Conservation (phyloP, 768 basidiomycete species). For the Steccherinum ochraceum region DNA sequence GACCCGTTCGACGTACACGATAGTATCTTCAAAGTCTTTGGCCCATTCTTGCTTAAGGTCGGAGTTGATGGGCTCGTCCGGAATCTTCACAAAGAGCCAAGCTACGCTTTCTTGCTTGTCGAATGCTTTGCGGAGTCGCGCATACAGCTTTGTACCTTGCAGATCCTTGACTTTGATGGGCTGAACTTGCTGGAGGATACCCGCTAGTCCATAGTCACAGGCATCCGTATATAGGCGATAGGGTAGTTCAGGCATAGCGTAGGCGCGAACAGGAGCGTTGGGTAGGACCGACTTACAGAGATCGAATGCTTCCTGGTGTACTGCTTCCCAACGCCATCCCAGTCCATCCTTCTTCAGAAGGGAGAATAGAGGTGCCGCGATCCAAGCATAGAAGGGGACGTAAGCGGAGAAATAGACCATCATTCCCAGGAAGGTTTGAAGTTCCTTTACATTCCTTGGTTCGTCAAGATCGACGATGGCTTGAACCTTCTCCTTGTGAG, state of each 20-base stretch:
- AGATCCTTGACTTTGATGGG: slow-evolving; percentile 15
- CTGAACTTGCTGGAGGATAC: slow-evolving; percentile 19
- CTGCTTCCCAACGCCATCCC: slow-evolving; percentile 17
- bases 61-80: too few species aligned
- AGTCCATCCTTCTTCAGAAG: slow-evolving; percentile 14
- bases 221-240: slow-evolving; percentile 22
- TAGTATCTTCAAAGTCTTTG: too few species aligned
- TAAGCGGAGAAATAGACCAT: slow-evolving; percentile 20
- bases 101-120: too few species aligned
- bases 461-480: too few species aligned
- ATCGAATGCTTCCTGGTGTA: slow-evolving; percentile 17
- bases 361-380: slow-evolving; percentile 17
- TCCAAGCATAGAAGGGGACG: slow-evolving; percentile 19
- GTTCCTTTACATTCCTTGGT: too few species aligned
- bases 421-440: too few species aligned
- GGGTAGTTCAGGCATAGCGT: slow-evolving; percentile 11
- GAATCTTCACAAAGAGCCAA: too few species aligned
- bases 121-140: slow-evolving; percentile 10
- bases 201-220: slow-evolving; percentile 15
- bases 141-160: slow-evolving; percentile 16
- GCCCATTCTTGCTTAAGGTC: too few species aligned
- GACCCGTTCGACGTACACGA: slow-evolving; percentile 18
- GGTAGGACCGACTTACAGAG: slow-evolving; percentile 14
- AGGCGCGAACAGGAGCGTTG: slow-evolving; percentile 15
- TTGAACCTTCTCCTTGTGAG: too few species aligned